phyloP scores from a whole-genome alignment of 176 grass and related monocot genomes.

The Bothriochloa decipiens region DNA sequence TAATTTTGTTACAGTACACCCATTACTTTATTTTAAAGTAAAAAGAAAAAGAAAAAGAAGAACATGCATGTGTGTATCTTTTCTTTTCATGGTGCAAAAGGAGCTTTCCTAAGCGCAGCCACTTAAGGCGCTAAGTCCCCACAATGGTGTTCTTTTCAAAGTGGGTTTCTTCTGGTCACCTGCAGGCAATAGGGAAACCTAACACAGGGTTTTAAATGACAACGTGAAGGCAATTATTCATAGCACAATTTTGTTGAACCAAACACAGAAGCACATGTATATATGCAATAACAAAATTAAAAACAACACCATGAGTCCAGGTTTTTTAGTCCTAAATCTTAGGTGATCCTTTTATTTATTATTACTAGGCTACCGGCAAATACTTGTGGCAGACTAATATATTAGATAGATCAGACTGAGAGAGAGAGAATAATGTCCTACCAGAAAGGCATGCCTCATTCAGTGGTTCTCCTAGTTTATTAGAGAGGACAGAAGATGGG shows the following conservation, averaged over 20 bases:
- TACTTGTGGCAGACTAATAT: not conserved
- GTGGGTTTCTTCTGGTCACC: constrained; percentile 25
- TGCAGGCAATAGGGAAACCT: constrained; percentile 8
- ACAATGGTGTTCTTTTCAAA: constrained; percentile 9
- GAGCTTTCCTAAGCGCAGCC: constrained; percentile 52
- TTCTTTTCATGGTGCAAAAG: constrained; percentile 38
- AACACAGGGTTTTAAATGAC: constrained; percentile 7
- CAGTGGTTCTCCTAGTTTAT: constrained; percentile 13
- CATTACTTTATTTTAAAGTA: constrained; percentile 28
- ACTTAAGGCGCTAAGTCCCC: not conserved
- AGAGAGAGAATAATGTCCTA: not conserved
- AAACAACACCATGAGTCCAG: not conserved
- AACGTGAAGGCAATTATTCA: not conserved
- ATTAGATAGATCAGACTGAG: not conserved
- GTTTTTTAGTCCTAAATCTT: not conserved
- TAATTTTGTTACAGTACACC: constrained; percentile 30
- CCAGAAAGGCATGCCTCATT: constrained; percentile 5
- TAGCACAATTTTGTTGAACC: constrained; percentile 16
- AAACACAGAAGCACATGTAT: constrained; percentile 28
- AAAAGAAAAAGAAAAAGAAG: not conserved
- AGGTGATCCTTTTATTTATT: not conserved
- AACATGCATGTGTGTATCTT: not conserved
- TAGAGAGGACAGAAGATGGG: constrained; percentile 3
- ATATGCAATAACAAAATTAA: not conserved
- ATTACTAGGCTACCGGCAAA: not conserved